Evolutionary conservation across 2,329 filamentous ascomycete genomes (phyloP).

Genomic region (Botrytis elliptica): DNA sequence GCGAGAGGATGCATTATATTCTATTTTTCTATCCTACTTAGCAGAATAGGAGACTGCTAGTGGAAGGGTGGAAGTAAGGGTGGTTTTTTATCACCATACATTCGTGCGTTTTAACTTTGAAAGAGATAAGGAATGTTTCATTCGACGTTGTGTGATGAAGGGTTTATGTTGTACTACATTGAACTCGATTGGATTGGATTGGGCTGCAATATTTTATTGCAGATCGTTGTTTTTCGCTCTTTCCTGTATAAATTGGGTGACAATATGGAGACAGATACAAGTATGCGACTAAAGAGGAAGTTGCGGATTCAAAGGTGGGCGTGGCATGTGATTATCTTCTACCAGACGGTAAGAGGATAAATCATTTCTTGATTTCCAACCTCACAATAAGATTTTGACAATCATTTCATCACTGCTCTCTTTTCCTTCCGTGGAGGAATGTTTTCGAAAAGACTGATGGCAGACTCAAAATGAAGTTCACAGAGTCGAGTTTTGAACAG

Average conservation of each 20-base stretch:
- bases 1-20: constrained; percentile 16
- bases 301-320: neutral
- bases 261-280: neutral
- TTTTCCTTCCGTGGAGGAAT: neutral
- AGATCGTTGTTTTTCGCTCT: neutral
- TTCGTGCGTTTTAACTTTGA: neutral
- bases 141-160: neutral
- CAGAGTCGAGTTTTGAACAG: neutral
- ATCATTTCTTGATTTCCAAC: neutral
- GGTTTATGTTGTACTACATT: neutral
- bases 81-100: neutral
- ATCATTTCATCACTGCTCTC: neutral
- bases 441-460: neutral
- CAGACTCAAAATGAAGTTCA: neutral
- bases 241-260: neutral
- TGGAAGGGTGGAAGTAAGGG: neutral
- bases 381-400: neutral
- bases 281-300: neutral
- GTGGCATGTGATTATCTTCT: constrained; percentile 7
- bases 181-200: neutral
- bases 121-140: neutral
- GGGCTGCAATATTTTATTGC: neutral
- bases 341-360: neutral
- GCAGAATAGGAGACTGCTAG: neutral
- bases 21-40: constrained; percentile 10